These are phyloP conservation scores for Trametes polyzona DNA, from an alignment of 1,284 basidiomycete genomes.

Conservation along the genomic window DNA sequence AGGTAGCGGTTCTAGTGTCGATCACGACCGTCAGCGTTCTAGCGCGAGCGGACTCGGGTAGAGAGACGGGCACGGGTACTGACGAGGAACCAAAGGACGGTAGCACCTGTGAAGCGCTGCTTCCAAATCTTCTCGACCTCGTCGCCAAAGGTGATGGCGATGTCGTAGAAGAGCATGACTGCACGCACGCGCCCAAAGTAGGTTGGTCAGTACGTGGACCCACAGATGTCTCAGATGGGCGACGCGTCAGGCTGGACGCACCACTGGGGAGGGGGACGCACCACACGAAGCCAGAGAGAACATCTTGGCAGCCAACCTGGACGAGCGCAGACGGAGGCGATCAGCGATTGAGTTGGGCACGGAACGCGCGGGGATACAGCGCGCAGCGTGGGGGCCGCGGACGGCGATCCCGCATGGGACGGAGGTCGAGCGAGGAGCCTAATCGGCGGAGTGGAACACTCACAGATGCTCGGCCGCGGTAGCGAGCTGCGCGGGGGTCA, in stretches of 20 bases:
- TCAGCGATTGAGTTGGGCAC: constrained; percentile 9
- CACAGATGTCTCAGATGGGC: constrained; percentile 10
- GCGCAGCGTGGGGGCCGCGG: background rate
- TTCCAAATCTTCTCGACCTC: constrained; percentile 37
- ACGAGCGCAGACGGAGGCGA: background rate
- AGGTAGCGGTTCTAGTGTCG: constrained; percentile 33
- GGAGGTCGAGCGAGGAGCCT: background rate
- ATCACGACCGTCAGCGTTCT: background rate
- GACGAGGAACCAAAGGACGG: constrained; percentile 33
- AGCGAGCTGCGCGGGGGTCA: constrained; percentile 20
- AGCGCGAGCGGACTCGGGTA: background rate
- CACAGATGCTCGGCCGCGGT: constrained; percentile 30
- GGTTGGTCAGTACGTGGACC: background rate
- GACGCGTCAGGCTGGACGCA: background rate
- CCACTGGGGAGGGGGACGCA: constrained; percentile 15
- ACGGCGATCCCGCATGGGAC: constrained; percentile 9
- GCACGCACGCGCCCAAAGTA: background rate
- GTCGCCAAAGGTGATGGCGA: constrained; percentile 33
- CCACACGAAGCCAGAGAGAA: constrained; percentile 35
- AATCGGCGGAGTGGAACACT: constrained; percentile 6
- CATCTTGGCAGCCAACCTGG: constrained; percentile 33
- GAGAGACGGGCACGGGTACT: too few relatives aligned
- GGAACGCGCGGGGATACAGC: background rate
- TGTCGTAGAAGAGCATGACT: constrained; percentile 37
- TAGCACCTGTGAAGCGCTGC: constrained; percentile 34